Evolutionary conservation across 83 land plant genomes (phyloP).

Genomic region (Diphasiastrum complanatum): DNA sequence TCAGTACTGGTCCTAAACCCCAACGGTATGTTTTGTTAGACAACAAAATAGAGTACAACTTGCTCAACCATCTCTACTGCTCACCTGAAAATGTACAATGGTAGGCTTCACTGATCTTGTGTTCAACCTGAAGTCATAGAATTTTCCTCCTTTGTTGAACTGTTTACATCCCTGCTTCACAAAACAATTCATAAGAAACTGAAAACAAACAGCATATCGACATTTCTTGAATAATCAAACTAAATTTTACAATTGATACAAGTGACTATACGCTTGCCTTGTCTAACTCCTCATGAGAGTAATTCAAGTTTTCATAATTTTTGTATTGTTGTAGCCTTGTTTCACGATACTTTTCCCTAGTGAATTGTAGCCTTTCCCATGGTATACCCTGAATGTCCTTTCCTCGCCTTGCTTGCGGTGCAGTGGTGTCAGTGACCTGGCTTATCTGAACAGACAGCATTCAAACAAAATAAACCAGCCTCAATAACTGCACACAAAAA

Average conservation of each 20-base stretch:
- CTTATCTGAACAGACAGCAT: constrained; percentile 8
- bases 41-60: too few species aligned
- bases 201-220: neutral
- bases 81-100: constrained; percentile 92
- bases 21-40: too few species aligned
- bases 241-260: too few species aligned
- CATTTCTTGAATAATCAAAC: too few species aligned
- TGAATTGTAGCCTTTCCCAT: constrained; percentile 73
- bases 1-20: too few species aligned
- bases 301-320: constrained; percentile 64
- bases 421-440: constrained; percentile 69
- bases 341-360: constrained; percentile 73
- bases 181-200: neutral
- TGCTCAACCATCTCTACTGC: neutral
- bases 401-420: constrained; percentile 66
- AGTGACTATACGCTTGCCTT: too few species aligned
- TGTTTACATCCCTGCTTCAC: constrained; percentile 64
- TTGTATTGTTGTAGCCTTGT: constrained; percentile 74
- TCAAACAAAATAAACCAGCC: neutral
- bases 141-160: constrained; percentile 47
- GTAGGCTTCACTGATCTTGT: constrained; percentile 81
- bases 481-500: too few species aligned
- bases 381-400: constrained; percentile 96
- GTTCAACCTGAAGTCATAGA: constrained; percentile 80
- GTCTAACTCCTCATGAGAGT: constrained; percentile 46